Percentiles rank a stretch among this genome's conserved stretches.
These are phyloP conservation scores for Malassezia equina DNA, from an alignment of 1,284 basidiomycete genomes.

Conservation along the genomic window DNA sequence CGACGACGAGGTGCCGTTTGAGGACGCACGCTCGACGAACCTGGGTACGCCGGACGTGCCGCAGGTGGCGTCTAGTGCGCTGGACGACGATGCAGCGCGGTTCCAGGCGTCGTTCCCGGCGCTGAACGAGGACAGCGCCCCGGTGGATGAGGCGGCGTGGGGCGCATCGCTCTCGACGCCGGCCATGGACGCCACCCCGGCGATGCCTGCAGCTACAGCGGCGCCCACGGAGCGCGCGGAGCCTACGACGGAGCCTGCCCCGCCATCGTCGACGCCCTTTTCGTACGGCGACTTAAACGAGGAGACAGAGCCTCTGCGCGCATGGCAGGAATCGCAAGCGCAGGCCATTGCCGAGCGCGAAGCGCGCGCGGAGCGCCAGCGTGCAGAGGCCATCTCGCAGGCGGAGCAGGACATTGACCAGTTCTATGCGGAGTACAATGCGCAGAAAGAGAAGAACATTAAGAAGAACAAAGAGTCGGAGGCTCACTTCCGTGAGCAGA, in stretches of 20 bases:
- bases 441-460: conserved; percentile 84
- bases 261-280: conserved; percentile 3
- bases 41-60: background rate
- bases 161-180: background rate
- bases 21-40: conserved; percentile 2
- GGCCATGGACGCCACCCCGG: no score
- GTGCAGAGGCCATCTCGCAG: conserved; percentile 73
- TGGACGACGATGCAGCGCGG: background rate
- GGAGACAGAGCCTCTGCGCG: conserved; percentile 35
- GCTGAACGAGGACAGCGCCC: conserved; percentile 16
- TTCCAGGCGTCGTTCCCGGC: background rate
- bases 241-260: background rate
- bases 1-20: conserved; percentile 29
- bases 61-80: background rate
- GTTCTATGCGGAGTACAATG: conserved; percentile 88
- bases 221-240: background rate
- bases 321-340: conserved; percentile 79
- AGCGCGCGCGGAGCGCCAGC: conserved; percentile 65
- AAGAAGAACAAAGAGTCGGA: conserved; percentile 91
- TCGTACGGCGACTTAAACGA: conserved; percentile 24
- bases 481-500: conserved; percentile 63
- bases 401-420: conserved; percentile 88
- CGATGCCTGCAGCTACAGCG: no score
- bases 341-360: conserved; percentile 73
- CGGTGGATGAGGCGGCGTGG: background rate